Evolutionary conservation across 1,284 basidiomycete species (phyloP), one percentile per base, ranked within the genome.

Genomic region (Ceratobasidium theobromae): DNA sequence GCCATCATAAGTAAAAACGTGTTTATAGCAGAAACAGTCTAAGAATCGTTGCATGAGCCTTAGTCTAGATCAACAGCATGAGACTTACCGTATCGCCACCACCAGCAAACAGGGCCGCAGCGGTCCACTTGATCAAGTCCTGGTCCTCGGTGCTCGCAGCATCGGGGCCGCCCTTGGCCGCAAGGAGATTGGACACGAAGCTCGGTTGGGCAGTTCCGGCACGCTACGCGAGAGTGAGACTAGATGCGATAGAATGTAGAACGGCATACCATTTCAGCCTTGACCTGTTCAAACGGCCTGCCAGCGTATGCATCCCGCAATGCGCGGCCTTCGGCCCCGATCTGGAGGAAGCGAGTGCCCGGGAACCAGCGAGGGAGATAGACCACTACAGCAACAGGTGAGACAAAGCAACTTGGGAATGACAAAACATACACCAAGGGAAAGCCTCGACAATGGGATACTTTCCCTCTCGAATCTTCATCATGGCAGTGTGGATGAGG

Each of bases 1-100:
- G 78, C 70, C 80, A 84, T 81, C 5, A 78, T 78, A 30, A 79
- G 73, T 52, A 80, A 72, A 71, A 82, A 80, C 28, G 77, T 72
- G 46, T 75, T 73, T 16, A 79, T 68, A 1, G 77, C 72, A 21
- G 79, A 76, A 48, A 78, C 74, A 14, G 77, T 81, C 79, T 80
- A 30, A 46, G 14, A 3, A 18, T 49, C n/a, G 45, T 11, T 11
- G 9, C 12, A 30, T 25, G 28, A 46, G 28, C 40, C 14, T 49
- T 60, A 16, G n/a, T 35, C 2, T 16, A 12, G 48, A 8, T 8
- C 23, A 51, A 30, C 18, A 28, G 9, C 35, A 45, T 45, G 28
- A 53, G 16, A 65, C 53, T 21, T 52, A 69, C 69, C n/a, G 69
- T 69, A 40, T 69, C 68, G 9, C 62, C 60, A 28, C 69, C 69